Conservation (phyloP, 306 rosid species). For the Vigna mungo region DNA sequence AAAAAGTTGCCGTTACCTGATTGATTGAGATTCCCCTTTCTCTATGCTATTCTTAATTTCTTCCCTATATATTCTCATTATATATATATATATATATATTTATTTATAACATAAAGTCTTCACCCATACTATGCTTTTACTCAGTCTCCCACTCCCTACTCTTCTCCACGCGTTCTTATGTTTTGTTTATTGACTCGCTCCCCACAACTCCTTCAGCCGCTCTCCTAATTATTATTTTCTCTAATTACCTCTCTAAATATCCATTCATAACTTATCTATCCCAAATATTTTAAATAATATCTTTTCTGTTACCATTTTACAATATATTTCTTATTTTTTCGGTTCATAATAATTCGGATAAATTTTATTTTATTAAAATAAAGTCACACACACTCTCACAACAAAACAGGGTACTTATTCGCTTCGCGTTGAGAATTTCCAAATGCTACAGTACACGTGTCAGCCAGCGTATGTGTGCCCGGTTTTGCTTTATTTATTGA, state of each 20-base stretch:
- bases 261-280: too few species aligned
- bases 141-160: conserved; percentile 27
- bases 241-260: too few species aligned
- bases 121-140: neutral
- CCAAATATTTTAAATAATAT: too few species aligned
- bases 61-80: neutral
- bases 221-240: too few species aligned
- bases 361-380: too few species aligned
- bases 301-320: too few species aligned
- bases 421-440: neutral
- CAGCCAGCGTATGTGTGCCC: conserved; percentile 27
- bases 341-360: too few species aligned
- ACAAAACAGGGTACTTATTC: conserved; percentile 32
- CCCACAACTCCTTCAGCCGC: neutral
- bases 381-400: too few species aligned
- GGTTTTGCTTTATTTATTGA: conserved; percentile 24
- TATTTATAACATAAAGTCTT: neutral
- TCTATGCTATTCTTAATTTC: neutral
- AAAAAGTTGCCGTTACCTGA: conserved; percentile 42
- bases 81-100: neutral
- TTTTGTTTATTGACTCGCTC: conserved; percentile 51
- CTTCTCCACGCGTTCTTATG: conserved; percentile 57
- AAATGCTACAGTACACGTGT: conserved; percentile 33
- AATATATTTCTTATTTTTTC: too few species aligned
- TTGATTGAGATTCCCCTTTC: conserved; percentile 34